These are phyloP conservation scores for Tolypocladium paradoxum DNA, from an alignment of 2,329 filamentous ascomycete genomes.

Conservation along the genomic window DNA sequence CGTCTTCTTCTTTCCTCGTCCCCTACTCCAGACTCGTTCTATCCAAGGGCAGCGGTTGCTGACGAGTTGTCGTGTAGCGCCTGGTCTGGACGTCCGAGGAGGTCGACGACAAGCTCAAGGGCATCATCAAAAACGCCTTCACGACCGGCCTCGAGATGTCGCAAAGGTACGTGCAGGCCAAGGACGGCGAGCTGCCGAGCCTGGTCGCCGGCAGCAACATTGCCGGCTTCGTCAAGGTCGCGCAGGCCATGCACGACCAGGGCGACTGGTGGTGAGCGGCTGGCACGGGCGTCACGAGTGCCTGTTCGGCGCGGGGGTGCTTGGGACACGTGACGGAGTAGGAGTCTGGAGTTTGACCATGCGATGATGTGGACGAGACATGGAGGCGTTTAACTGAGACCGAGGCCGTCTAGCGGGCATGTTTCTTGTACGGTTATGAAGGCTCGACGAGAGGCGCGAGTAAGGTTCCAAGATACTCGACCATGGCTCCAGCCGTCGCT, in stretches of 20 bases:
- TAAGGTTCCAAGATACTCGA: no score
- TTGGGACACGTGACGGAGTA: no score
- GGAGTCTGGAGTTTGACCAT: background rate
- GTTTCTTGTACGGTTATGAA: no score
- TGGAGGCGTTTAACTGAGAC: no score
- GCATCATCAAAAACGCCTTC: conserved; percentile 93
- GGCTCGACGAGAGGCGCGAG: no score
- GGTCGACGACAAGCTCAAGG: conserved; percentile 83
- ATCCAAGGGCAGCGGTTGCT: no score
- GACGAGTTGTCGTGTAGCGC: conserved; percentile 36
- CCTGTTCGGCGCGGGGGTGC: no score
- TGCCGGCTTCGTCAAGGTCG: conserved; percentile 95
- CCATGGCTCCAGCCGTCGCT: no score
- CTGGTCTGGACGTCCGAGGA: conserved; percentile 80
- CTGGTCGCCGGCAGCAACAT: conserved; percentile 94
- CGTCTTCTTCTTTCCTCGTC: background rate
- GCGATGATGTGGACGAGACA: no score
- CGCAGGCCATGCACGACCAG: conserved; percentile 87
- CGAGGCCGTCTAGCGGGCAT: no score
- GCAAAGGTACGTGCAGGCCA: conserved; percentile 71
- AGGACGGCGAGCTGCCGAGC: conserved; percentile 76
- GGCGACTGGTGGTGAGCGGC: conserved; percentile 69
- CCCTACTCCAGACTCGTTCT: no score
- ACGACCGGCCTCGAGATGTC: conserved; percentile 80
- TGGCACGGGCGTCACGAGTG: background rate